These are phyloP conservation scores for Moricandia moricandioides DNA, from an alignment of 345 rosid species.

Conservation along the genomic window DNA sequence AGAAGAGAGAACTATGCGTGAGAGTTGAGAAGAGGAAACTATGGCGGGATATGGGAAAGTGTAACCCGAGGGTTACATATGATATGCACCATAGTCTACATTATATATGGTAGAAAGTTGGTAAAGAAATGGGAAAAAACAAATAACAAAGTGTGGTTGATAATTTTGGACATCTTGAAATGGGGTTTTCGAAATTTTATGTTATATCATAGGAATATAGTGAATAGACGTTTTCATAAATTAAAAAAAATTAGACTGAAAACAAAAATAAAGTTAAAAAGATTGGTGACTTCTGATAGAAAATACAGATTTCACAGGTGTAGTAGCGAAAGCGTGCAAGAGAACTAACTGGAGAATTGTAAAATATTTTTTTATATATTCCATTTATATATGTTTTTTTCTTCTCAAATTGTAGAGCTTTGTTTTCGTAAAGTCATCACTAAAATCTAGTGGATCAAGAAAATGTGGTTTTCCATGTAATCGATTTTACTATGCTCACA, in stretches of 20 bases:
- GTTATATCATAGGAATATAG: background rate
- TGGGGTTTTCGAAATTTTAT: background rate
- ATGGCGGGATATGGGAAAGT: constrained; percentile 16
- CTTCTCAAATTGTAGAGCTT: background rate
- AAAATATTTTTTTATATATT: background rate
- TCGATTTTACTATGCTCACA: background rate
- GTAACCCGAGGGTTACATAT: constrained; percentile 7
- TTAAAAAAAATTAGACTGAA: background rate
- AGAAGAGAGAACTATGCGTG: background rate
- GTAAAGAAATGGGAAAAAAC: background rate
- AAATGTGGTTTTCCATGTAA: background rate
- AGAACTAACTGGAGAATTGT: background rate
- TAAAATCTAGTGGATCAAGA: background rate
- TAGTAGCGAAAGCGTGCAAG: constrained; percentile 17
- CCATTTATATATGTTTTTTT: background rate
- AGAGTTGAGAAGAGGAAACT: background rate
- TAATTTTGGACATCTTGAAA: background rate
- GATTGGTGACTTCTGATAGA: constrained; percentile 4
- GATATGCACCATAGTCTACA: constrained; percentile 7
- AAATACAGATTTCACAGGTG: background rate
- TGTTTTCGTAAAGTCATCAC: background rate
- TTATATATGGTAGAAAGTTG: constrained; percentile 3
- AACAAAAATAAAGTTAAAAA: background rate
- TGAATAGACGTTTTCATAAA: background rate
- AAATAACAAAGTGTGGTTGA: background rate